phyloP scores from a whole-genome alignment of 2,329 filamentous ascomycete species.

The Neoarthrinium moseri region DNA sequence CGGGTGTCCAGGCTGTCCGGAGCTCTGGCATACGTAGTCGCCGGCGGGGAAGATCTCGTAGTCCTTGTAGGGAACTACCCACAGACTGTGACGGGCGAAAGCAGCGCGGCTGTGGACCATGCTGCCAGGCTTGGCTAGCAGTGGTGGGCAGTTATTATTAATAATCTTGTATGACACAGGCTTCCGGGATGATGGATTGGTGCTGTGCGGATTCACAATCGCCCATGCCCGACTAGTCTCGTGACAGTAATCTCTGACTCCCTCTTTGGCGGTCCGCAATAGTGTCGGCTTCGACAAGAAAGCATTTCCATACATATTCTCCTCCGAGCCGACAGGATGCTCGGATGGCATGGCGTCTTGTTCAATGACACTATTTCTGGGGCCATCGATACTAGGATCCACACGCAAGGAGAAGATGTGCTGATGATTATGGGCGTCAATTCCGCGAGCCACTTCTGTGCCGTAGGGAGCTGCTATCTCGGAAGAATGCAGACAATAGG shows the following conservation, averaged over 20 bases:
- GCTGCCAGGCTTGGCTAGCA: conserved; percentile 44
- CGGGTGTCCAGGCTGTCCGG: conserved; percentile 42
- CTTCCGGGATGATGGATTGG: conserved; percentile 46
- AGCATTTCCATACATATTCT: conserved; percentile 47
- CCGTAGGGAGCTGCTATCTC: conserved; percentile 41
- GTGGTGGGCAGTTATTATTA: conserved; percentile 42
- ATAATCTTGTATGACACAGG: conserved; percentile 49
- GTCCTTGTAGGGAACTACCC: conserved; percentile 49
- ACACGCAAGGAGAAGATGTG: conserved; percentile 67
- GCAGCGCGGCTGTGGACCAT: conserved; percentile 39
- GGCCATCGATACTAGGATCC: conserved; percentile 60
- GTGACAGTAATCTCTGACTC: conserved; percentile 57
- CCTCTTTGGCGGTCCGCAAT: conserved; percentile 38
- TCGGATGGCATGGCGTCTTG: conserved; percentile 55
- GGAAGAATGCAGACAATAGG: conserved; percentile 15
- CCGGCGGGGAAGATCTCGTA: conserved; percentile 50
- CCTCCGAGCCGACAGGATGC: conserved; percentile 34
- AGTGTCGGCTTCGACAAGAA: conserved; percentile 40
- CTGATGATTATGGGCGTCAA: conserved; percentile 68
- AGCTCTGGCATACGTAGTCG: conserved; percentile 50
- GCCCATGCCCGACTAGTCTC: conserved; percentile 32
- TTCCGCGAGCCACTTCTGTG: conserved; percentile 62
- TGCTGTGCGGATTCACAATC: conserved; percentile 44
- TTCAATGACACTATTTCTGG: conserved; percentile 45
- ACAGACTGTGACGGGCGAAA: conserved; percentile 45